phyloP scores from a whole-genome alignment of 257 asterid species.

The Solanum appendiculatum region DNA sequence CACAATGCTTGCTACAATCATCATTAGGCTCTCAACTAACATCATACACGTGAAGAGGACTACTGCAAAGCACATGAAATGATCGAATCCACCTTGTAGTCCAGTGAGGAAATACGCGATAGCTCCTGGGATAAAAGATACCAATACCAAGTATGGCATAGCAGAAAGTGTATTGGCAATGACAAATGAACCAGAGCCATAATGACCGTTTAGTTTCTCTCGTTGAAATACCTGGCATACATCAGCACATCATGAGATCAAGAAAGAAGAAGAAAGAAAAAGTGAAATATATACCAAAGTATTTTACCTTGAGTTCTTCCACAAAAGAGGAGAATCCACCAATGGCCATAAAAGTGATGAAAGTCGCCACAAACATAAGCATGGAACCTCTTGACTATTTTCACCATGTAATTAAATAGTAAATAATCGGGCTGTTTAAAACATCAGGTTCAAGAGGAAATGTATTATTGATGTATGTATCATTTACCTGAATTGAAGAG shows the following conservation, averaged over 20 bases:
- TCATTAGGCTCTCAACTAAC: slow-evolving; percentile 71
- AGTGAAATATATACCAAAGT: neutral
- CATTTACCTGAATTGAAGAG: slow-evolving; percentile 11
- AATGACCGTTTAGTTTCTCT: slow-evolving; percentile 60
- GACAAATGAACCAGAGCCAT: slow-evolving; percentile 39
- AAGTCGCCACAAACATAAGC: slow-evolving; percentile 44
- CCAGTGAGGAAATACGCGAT: slow-evolving; percentile 40
- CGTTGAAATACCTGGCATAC: slow-evolving; percentile 25
- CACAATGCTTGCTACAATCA: slow-evolving; percentile 48
- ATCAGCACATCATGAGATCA: neutral
- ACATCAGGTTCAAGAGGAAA: neutral
- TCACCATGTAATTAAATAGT: slow-evolving; percentile 12
- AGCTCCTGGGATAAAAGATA: slow-evolving; percentile 43
- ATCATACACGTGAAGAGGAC: slow-evolving; percentile 43
- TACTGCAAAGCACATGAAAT: slow-evolving; percentile 25
- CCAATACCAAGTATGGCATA: slow-evolving; percentile 32
- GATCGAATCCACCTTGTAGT: slow-evolving; percentile 15
- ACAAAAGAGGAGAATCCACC: slow-evolving; percentile 66
- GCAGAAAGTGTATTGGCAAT: slow-evolving; percentile 49
- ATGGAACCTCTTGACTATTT: slow-evolving; percentile 32
- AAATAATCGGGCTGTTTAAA: neutral
- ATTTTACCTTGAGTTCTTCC: slow-evolving; percentile 48
- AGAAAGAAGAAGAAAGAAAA: neutral
- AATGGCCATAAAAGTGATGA: slow-evolving; percentile 48
- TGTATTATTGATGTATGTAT: neutral